Evolutionary conservation across 2,329 filamentous ascomycete species (phyloP), one percentile per base, ranked within the genome.

Genomic region (Capronia epimyces): DNA sequence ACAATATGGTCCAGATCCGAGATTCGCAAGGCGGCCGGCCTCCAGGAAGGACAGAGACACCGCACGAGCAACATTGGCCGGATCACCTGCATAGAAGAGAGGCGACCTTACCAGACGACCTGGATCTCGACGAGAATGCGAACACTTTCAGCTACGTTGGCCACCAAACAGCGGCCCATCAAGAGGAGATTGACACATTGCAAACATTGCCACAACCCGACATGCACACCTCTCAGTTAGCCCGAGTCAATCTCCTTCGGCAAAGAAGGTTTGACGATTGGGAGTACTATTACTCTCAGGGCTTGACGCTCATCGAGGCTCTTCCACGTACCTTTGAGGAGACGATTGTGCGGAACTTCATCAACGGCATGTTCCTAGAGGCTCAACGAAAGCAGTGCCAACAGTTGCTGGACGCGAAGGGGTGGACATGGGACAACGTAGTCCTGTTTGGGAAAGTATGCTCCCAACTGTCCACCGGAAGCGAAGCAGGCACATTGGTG

Each of bases 401-500:
- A 20, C 52, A 57, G 25, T 59, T 48, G 49, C 50, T 59, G 12
- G 55, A 57, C n/a, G 39, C 25, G 8, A 51, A 48, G 32, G 57
- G 54, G 9, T 59, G 57, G 57, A 53, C 36, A 8, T 59, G 57
- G 57, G 50, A 50, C 20, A 59, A 50, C 29, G 16, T 59, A 16
- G 43, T 32, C 36, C 31, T 36, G 3, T 59, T 57, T 37, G 44
- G 46, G 3, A 20, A 39, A 15, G 10, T 47, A n/a, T 50, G 49
- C 43, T 55, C 55, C 21, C 52, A 57, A 21, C n/a, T 52, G 24
- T 12, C 39, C 13, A 45, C 52, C 31, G 21, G 43, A 10, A 39
- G 34, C 16, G 31, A 27, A 15, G 15, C 22, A 21, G 22, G 31
- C 4, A 8, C 8, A 41, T 16, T 15, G 16, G n/a, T 43, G 16